These are phyloP conservation scores for Rosa rugosa DNA, from an alignment of 306 rosid species.

Conservation along the genomic window DNA sequence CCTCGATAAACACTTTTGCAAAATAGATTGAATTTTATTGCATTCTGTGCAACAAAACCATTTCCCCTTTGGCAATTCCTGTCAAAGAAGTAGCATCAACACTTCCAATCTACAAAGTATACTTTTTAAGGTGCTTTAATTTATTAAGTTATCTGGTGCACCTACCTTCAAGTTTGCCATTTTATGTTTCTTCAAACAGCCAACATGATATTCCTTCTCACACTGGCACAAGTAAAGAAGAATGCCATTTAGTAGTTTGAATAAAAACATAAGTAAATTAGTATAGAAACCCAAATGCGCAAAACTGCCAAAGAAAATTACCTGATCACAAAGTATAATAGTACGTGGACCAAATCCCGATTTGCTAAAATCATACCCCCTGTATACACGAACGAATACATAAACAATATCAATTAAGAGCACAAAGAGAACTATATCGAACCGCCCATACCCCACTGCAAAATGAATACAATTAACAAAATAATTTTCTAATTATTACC, in stretches of 20 bases:
- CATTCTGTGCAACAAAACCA: constrained; percentile 93
- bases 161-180: constrained; percentile 90
- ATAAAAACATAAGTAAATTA: neutral
- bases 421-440: constrained; percentile 14
- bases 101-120: constrained; percentile 21
- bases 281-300: neutral
- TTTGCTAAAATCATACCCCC: constrained; percentile 90
- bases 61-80: constrained; percentile 94
- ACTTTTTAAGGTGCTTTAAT: constrained; percentile 13
- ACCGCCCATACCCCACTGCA: constrained; percentile 15
- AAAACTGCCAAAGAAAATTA: constrained; percentile 21
- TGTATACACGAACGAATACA: constrained; percentile 37
- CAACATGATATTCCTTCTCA: constrained; percentile 97
- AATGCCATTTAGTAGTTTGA: too few relatives aligned
- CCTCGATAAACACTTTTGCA: constrained; percentile 63
- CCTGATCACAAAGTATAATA: constrained; percentile 98
- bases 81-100: constrained; percentile 29
- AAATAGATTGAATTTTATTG: constrained; percentile 67
- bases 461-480: constrained; percentile 12
- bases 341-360: constrained; percentile 99
- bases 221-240: constrained; percentile 50
- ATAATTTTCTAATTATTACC: constrained; percentile 47
- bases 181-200: constrained; percentile 95
- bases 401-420: constrained; percentile 14
- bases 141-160: constrained; percentile 12